phyloP scores from a whole-genome alignment of 345 rosid species.

The Eucalyptus fibrosa region DNA sequence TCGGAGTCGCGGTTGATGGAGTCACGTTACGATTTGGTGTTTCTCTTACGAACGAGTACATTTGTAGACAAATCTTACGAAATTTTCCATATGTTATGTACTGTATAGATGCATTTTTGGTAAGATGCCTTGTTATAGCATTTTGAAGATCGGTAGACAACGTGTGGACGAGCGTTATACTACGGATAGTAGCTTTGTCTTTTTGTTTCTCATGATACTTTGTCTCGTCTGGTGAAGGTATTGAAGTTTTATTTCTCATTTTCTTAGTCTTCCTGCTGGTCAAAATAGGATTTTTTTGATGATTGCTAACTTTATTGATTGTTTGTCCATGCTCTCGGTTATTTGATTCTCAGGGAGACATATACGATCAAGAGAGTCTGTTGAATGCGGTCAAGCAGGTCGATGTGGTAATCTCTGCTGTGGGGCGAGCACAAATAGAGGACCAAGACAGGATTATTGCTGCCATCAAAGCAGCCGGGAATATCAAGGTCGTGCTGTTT shows the following conservation, averaged over 20 bases:
- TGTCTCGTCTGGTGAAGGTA: not conserved
- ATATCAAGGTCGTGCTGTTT: not conserved
- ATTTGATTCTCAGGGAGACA: not conserved
- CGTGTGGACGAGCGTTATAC: no score
- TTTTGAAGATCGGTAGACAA: not conserved
- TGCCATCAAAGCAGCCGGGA: not conserved
- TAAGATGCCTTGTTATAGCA: not conserved
- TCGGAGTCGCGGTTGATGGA: not conserved
- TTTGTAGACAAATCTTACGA: not conserved
- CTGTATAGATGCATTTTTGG: not conserved
- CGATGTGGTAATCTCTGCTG: not conserved
- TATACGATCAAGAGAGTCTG: not conserved
- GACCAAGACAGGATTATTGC: not conserved
- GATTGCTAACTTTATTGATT: not conserved
- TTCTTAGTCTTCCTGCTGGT: not conserved
- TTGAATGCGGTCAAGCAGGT: not conserved
- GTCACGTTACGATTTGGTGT: not conserved
- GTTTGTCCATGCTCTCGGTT: not conserved
- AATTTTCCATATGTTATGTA: not conserved
- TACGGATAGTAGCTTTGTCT: no score
- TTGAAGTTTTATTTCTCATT: not conserved
- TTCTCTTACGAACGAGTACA: not conserved
- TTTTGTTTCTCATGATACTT: not conserved
- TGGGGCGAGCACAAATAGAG: not conserved
- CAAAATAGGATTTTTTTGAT: not conserved